A percentile compares a stretch with the other conserved stretches of the same genome.
Evolutionary conservation across 345 rosid species (phyloP).

Genomic region (Xanthoceras sorbifolium): DNA sequence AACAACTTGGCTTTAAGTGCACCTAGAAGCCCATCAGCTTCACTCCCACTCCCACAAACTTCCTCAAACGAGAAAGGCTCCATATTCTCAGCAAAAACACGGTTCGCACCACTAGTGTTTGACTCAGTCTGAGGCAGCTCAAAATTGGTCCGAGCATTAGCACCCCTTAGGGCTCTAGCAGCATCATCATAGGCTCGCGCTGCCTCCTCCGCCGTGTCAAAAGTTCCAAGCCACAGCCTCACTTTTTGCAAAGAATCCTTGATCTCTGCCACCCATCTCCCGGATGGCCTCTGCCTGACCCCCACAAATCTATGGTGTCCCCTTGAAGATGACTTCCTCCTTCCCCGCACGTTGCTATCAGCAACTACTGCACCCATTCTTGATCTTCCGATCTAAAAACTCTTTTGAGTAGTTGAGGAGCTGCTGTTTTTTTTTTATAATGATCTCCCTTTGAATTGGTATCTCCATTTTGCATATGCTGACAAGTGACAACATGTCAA

Average conservation of each 20-base stretch:
- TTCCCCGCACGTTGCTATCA: constrained; percentile 19
- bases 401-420: background rate
- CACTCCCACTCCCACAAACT: constrained; percentile 37
- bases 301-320: constrained; percentile 58
- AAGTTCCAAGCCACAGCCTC: constrained; percentile 61
- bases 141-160: constrained; percentile 54
- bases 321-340: constrained; percentile 41
- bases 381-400: background rate
- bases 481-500: constrained; percentile 9
- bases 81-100: constrained; percentile 20
- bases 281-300: constrained; percentile 58
- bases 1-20: constrained; percentile 54
- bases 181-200: constrained; percentile 58
- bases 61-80: constrained; percentile 56
- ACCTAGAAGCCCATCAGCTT: constrained; percentile 48
- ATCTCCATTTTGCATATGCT: background rate
- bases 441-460: constrained; percentile 5
- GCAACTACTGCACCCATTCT: constrained; percentile 21
- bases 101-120: constrained; percentile 3
- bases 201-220: constrained; percentile 60
- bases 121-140: constrained; percentile 32
- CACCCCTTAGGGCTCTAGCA: constrained; percentile 52
- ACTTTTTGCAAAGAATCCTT: constrained; percentile 54
- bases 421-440: constrained; percentile 2
- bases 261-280: constrained; percentile 67